phyloP scores from a whole-genome alignment of 768 basidiomycete genomes.

The Lentinula sp. region DNA sequence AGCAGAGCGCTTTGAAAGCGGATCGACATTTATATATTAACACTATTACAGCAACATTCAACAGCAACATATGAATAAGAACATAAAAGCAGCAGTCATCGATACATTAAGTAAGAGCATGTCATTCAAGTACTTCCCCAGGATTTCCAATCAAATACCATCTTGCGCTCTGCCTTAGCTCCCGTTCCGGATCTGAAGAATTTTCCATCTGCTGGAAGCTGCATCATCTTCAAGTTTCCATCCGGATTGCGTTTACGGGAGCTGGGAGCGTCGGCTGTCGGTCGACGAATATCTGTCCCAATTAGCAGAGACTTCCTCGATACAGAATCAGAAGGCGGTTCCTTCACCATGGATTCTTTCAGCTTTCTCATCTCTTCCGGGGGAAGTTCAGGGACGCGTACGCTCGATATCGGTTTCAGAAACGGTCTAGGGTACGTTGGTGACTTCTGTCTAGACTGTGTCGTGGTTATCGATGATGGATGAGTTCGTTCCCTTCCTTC shows the following conservation, averaged over 20 bases:
- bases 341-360: not conserved
- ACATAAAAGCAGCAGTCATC: not conserved
- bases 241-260: not conserved
- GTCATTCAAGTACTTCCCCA: not conserved
- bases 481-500: not conserved
- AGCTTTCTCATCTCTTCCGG: conserved; percentile 7
- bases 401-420: conserved; percentile 8
- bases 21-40: too few species aligned
- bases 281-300: not conserved
- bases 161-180: not conserved
- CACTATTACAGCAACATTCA: too few species aligned
- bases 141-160: conserved; percentile 3
- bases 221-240: not conserved
- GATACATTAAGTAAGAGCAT: not conserved
- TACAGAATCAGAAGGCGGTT: not conserved
- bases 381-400: conserved; percentile 8
- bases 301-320: not conserved
- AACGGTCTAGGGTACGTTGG: not conserved
- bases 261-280: not conserved
- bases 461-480: not conserved
- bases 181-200: not conserved
- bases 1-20: too few species aligned
- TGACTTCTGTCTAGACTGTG: not conserved
- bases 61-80: too few species aligned
- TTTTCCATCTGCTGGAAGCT: not conserved